These are phyloP conservation scores for Rhynchospora breviuscula DNA, from an alignment of 176 grass and related monocot genomes.

Conservation along the genomic window DNA sequence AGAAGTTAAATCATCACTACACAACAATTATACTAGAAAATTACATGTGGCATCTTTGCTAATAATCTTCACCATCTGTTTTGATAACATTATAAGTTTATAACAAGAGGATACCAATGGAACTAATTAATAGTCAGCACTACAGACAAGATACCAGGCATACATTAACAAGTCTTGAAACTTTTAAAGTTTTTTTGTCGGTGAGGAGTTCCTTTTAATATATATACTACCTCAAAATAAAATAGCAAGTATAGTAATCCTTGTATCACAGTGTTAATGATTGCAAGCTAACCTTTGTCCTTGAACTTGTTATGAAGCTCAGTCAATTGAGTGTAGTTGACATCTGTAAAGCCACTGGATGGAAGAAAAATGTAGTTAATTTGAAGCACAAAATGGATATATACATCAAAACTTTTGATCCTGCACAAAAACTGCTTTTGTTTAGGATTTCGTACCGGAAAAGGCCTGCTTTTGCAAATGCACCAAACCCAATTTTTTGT, in stretches of 20 bases:
- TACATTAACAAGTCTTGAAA: background rate
- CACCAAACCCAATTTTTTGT: background rate
- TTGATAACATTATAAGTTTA: background rate
- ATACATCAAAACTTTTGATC: background rate
- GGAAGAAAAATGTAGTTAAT: background rate
- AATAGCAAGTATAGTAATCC: background rate
- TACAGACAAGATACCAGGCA: background rate
- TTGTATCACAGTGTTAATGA: background rate
- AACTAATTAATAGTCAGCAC: background rate
- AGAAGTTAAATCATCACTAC: background rate
- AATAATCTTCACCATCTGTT: background rate
- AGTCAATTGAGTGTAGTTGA: slow-evolving; percentile 78
- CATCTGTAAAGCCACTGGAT: slow-evolving; percentile 84
- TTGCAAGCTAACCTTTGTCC: slow-evolving; percentile 50
- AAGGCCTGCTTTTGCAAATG: background rate
- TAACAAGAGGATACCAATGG: background rate
- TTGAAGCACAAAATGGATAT: background rate
- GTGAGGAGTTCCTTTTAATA: background rate
- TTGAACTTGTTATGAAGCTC: slow-evolving; percentile 81
- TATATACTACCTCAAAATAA: too few species aligned
- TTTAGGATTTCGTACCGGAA: background rate
- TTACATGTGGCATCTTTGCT: background rate
- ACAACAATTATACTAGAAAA: background rate
- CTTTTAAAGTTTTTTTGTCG: background rate
- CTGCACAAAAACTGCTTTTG: background rate